A percentile compares a stretch with the other conserved stretches of the same genome.
Conservation (phyloP, 1,284 basidiomycete genomes). For the Vanrija sp. region DNA sequence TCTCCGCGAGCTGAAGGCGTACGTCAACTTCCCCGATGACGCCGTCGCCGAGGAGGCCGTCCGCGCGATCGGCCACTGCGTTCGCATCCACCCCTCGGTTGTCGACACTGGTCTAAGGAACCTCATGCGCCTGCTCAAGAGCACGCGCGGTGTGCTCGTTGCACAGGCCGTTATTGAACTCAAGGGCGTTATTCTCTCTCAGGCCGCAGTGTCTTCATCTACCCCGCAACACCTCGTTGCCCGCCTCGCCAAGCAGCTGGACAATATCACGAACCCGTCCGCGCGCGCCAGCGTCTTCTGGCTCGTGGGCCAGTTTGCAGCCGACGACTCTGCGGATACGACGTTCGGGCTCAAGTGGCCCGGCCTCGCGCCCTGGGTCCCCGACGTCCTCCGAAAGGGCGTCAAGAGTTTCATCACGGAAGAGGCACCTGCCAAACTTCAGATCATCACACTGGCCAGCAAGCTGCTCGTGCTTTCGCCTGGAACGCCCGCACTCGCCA, state of each 20-base stretch:
- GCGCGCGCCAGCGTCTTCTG: conserved; percentile 82
- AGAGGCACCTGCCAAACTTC: conserved; percentile 63
- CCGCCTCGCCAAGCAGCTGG: conserved; percentile 67
- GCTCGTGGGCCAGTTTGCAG: conserved; percentile 82
- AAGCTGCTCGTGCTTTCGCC: conserved; percentile 74
- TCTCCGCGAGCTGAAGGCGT: conserved; percentile 79
- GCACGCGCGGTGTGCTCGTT: conserved; percentile 66
- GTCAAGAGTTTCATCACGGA: conserved; percentile 70
- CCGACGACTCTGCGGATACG: conserved; percentile 16
- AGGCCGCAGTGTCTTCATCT: neutral
- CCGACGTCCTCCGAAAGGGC: conserved; percentile 74
- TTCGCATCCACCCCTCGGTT: conserved; percentile 63
- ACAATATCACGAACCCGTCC: conserved; percentile 69
- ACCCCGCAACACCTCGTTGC: conserved; percentile 64
- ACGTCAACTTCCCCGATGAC: conserved; percentile 68
- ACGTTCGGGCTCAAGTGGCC: conserved; percentile 40
- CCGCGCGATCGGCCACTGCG: conserved; percentile 70
- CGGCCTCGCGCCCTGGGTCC: conserved; percentile 66
- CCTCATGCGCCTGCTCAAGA: conserved; percentile 67
- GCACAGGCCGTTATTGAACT: conserved; percentile 75
- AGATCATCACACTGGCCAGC: conserved; percentile 73
- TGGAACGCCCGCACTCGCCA: conserved; percentile 51
- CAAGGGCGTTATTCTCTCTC: conserved; percentile 68
- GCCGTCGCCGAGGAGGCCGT: conserved; percentile 67
- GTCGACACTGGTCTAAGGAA: conserved; percentile 66